Evolutionary conservation across 2,329 filamentous ascomycete species (phyloP), one percentile per base, ranked within the genome.

Genomic region (Colletotrichum sp.): DNA sequence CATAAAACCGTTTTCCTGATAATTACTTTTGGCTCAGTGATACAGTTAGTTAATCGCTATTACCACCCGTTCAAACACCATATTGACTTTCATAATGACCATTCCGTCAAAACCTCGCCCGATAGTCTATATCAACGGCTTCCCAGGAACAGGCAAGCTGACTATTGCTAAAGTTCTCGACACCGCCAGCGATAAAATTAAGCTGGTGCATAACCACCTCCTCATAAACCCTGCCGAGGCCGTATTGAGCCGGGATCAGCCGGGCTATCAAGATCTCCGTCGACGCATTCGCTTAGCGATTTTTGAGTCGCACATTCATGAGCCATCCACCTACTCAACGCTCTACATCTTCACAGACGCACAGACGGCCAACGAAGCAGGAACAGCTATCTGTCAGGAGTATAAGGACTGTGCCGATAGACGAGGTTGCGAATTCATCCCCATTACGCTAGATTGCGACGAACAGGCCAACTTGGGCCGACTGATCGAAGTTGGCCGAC

Each of bases 81-180:
- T 9, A 10, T 15, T 58, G 21, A 16, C 6, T 18, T 26, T 18
- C 55, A 58, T 6, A 26, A 58, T 58, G 8, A 0, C 55, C 13
- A 3, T 21, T 21, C 5, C 21, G 24, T 58, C 21, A 58, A 30
- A 13, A 6, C 26, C 61, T 38, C 36, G 21, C 2, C 55, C 66
- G 3, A 28, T 62, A 2, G 78, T 83, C 30, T 82, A 80, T 76
- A 80, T 82, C 76, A 82, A 82, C 74, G 81, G 81, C 64, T 80
- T 81, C 68, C 81, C 81, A 26, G 80, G 80, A 62, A 80, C 81
- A 28, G 81, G 81, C 62, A 82, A 83, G 68, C 75, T 81, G 36
- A 81, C 81, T 13, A 77, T 82, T 32, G 81, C 80, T 0, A 78
- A 75, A 38, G 77, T 79, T 66, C 72, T 82, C 9, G 9, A 16